Evolutionary conservation across 2,329 filamentous ascomycete species (phyloP).

Genomic region (Hypoxylon sp.): DNA sequence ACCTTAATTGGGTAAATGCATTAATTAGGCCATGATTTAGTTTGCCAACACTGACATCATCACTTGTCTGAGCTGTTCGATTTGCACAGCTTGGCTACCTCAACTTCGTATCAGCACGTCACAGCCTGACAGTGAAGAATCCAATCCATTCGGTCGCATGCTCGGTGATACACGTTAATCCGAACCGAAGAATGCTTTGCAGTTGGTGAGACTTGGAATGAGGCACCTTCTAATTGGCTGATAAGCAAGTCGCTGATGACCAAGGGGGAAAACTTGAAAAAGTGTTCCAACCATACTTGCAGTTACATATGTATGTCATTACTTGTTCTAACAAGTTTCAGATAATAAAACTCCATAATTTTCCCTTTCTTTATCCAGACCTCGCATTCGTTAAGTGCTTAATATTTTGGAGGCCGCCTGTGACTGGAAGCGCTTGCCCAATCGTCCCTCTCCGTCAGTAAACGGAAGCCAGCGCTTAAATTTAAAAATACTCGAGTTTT

Average conservation of each 20-base stretch:
- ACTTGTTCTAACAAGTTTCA: constrained; percentile 17
- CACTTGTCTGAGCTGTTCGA: constrained; percentile 28
- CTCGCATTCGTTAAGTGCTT: constrained; percentile 15
- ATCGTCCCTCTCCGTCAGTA: constrained; percentile 5
- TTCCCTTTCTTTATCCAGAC: constrained; percentile 8
- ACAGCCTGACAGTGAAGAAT: constrained; percentile 1
- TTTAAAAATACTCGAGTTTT: constrained; percentile 7
- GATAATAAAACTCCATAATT: constrained; percentile 22
- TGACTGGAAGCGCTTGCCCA: constrained; percentile 18
- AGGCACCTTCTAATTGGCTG: constrained; percentile 13
- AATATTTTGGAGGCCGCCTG: constrained; percentile 28
- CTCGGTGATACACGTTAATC: constrained; percentile 16
- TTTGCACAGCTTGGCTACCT: constrained; percentile 32
- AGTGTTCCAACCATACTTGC: constrained; percentile 15
- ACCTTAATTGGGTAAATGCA: constrained; percentile 35
- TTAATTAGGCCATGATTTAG: constrained; percentile 14
- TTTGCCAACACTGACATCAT: constrained; percentile 39
- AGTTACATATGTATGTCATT: constrained; percentile 36
- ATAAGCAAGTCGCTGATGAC: constrained; percentile 10
- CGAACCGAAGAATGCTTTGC: constrained; percentile 3
- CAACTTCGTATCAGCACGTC: constrained; percentile 23
- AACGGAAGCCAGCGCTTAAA: constrained; percentile 16
- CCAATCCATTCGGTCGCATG: constrained; percentile 5
- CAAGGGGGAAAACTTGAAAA: constrained; percentile 40
- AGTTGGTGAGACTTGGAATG: neutral